Base-by-base conservation (phyloP, 2,329 filamentous ascomycete species). In the Cladosporium sp. region DNA sequence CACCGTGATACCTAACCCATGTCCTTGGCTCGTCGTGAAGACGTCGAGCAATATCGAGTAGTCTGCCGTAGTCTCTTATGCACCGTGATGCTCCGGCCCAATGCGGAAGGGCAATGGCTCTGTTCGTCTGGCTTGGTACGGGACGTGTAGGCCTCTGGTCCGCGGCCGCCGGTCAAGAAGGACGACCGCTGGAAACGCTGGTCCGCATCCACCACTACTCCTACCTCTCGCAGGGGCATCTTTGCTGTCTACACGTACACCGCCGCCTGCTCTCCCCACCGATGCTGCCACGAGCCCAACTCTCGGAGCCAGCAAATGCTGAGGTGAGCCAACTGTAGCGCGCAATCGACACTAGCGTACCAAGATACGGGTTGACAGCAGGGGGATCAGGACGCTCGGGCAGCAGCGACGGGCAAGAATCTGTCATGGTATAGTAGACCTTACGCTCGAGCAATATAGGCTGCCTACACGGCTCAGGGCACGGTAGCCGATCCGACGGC, bases 11-110 rank as follows among this genome's bases (percentile, higher is more conserved):
- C 39, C 19, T 19, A 25, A 12, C 17, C 34, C 28, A 32, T 34
- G 36, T 20, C 52, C 52, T 47, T 42, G 52, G 36, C 52, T 36
- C 24, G n/a, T 37, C 28, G 51, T 55, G 52, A 55, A 55, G 52
- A 55, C 3, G 34, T 22, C 40, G 13, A 48, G 45, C 25, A 34
- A 35, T 22, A 48, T 34, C 8, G n/a, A 19, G 19, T 42, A 12
- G 15, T 15, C 19, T 20, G n/a, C 39, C 15, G 35, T 37, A 37
- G 15, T 28, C 40, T 53, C 49, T 24, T 25, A 32, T 54, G 51
- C 51, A 24, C 10, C 25, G 39, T 36, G 37, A 45, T 44, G 17
- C 20, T n/a, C 15, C 28, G 28, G 28, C 28, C 28, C 28, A 32
- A 32, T 32, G 28, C 28, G 28, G 28, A 4, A 32, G 28, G n/a